Evolutionary conservation across 306 rosid genomes (phyloP), one percentile per base, ranked within the genome.

Genomic region (Vigna nakashimae): DNA sequence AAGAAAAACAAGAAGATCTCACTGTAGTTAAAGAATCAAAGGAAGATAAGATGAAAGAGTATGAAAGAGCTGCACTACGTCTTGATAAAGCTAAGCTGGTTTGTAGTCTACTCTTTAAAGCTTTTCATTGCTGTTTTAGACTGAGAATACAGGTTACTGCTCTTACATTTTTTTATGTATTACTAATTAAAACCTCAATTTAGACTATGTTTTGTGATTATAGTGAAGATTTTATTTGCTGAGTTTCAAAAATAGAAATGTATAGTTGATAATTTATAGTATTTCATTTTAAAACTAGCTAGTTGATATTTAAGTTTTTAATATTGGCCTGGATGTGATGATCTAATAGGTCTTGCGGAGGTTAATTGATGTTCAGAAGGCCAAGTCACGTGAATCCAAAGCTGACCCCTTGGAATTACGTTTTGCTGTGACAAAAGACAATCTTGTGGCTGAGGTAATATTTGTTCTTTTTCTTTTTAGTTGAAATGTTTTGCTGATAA

Each of bases 331-430:
- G 81, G 30, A 49, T 79, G 51, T 79, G 58, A 71, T 74, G 12
- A 70, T 60, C 65, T 80, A 78, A 11, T 79, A 92, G 98, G 97
- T 90, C 16, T 65, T 94, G 83, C 88, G 93, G 84, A 87, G 94
- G 84, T 72, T 87, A 67, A 89, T 94, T 30, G 71, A 94, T 71
- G 79, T 65, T 77, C 71, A 82, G 42, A 82, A 82, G 57, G 82
- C 86, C 2, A 82, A 82, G 52, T 15, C 86, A 22, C 93, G 90
- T 67, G 88, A 85, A 68, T 83, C 94, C 24, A 88, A 90, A 85
- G 97, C 89, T 15, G 97, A 90, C 12, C 91, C 97, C 73, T 80
- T 94, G 85, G 96, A 92, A 76, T 36, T 94, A 87, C 91, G 81
- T 20, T 73, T 49, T 34, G 79, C 92, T 20, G 88, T 94, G 67